Conservation (phyloP, 2,329 filamentous ascomycete species). For the Eutypa lata region DNA sequence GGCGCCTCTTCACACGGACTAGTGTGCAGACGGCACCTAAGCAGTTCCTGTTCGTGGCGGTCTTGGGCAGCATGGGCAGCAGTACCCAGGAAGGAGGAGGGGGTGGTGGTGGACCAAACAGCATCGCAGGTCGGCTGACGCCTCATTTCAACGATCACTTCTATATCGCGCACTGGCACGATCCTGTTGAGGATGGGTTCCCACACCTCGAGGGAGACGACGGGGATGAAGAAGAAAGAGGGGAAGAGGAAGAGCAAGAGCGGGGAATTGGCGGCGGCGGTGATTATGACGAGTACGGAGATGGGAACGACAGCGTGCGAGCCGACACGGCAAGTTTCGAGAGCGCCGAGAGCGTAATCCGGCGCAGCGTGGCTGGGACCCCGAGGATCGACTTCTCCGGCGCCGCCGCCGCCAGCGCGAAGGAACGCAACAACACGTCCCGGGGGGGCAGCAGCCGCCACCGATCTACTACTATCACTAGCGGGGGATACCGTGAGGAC, state of each 20-base stretch:
- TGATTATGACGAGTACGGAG: conserved; percentile 7
- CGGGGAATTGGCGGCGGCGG: background rate
- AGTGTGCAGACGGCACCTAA: conserved; percentile 72
- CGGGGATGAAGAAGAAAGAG: conserved; percentile 30
- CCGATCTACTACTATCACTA: background rate
- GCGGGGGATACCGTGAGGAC: no score
- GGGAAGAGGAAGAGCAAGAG: conserved; percentile 14
- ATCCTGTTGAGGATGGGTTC: conserved; percentile 67
- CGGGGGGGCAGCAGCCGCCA: conserved; percentile 30
- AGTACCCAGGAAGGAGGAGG: background rate
- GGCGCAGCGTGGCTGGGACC: conserved; percentile 12
- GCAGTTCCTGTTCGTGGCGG: conserved; percentile 74
- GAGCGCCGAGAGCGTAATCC: conserved; percentile 41
- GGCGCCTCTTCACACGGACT: conserved; percentile 72
- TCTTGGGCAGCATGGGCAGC: conserved; percentile 42
- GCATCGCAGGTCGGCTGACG: conserved; percentile 47
- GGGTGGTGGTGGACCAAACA: conserved; percentile 35
- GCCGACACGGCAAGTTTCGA: conserved; percentile 6
- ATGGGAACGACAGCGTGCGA: conserved; percentile 13
- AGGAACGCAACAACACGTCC: conserved; percentile 14
- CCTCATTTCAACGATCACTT: conserved; percentile 75
- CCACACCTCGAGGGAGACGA: conserved; percentile 61
- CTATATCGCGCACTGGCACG: conserved; percentile 84
- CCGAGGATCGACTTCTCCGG: background rate
- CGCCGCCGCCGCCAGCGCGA: background rate